These are phyloP conservation scores for Trichoderma parareesei DNA, from an alignment of 495 filamentous ascomycete species.

Conservation along the genomic window DNA sequence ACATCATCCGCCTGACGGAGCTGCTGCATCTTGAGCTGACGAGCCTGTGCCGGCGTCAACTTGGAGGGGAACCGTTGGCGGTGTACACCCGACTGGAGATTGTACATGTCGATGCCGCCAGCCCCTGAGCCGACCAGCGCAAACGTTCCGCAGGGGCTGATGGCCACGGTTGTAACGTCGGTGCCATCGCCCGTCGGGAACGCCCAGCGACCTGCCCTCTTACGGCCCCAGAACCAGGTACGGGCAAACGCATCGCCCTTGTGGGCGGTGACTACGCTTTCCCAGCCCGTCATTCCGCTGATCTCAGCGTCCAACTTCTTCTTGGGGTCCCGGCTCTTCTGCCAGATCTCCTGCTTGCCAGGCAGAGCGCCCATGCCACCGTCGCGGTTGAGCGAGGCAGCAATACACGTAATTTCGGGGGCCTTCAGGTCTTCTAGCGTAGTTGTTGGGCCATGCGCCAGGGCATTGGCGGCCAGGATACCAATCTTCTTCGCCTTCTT, in stretches of 20 bases:
- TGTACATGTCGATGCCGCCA: constrained; percentile 86
- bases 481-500: constrained; percentile 80
- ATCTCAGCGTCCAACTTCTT: constrained; percentile 49
- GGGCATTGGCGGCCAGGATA: constrained; percentile 43
- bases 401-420: constrained; percentile 80
- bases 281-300: constrained; percentile 80
- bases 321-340: constrained; percentile 53
- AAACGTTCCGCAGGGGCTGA: constrained; percentile 90
- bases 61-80: constrained; percentile 76
- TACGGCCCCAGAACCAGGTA: constrained; percentile 97
- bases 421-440: constrained; percentile 73
- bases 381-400: constrained; percentile 84
- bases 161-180: constrained; percentile 77
- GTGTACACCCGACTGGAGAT: constrained; percentile 85
- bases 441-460: constrained; percentile 43
- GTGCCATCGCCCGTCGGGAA: constrained; percentile 79
- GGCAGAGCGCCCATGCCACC: constrained; percentile 77
- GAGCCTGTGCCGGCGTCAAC: constrained; percentile 54
- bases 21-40: constrained; percentile 51
- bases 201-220: constrained; percentile 84
- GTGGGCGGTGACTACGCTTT: constrained; percentile 94
- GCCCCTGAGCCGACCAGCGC: constrained; percentile 78
- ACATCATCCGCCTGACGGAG: constrained; percentile 38
- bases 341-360: constrained; percentile 65
- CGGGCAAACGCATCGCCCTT: constrained; percentile 72